Evolutionary conservation across 169 alveolate genomes (phyloP), one percentile per base, ranked within the genome.

Genomic region (Eimeria tenella): DNA sequence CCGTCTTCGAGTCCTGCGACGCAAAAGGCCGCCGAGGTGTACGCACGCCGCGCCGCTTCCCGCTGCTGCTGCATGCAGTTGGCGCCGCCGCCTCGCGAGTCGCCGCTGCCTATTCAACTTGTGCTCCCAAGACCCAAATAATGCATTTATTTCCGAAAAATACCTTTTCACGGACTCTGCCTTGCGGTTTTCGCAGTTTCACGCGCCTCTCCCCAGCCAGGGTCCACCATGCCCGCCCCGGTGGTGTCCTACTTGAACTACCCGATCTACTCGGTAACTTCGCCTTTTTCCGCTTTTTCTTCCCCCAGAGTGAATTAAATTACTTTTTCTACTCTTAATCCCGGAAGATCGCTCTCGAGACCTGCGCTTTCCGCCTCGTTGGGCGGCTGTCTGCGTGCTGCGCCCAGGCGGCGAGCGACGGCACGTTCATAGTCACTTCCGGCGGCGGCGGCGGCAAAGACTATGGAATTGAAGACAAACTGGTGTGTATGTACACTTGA

Each of bases 361-460:
- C 21, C 21, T 17, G 11, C 68, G 11, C 68, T 58, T 58, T 58
- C 68, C 11, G 68, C 68, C 68, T 17, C 19, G 4, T 17, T 17
- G 19, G 11, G 68, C 68, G 21, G 19, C 68, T 17, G 11, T 58
- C 19, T 79, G 63, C 50, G 9, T 31, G 21, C 58, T 53, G 52
- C 21, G 25, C 50, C n/a, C 75, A 88, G 94, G 82, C 82, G 15
- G 94, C 94, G 15, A 88, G 84, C 56, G 88, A 88, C 58, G 94
- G 94, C 6, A 21, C 49, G 1, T 21, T 88, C 88, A 50, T 88
- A 31, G 87, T 81, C n/a, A 88, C 94, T 19, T 88, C 94, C 15
- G 94, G 94, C 63, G 94, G 94, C 13, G 94, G 94, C 68, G 94
- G 94, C 56, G 94, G 94, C n/a, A 60, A 81, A 17, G 87, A 88